Evolutionary conservation across 2,329 filamentous ascomycete genomes (phyloP).

Genomic region (Exophiala phaeomuriformis): DNA sequence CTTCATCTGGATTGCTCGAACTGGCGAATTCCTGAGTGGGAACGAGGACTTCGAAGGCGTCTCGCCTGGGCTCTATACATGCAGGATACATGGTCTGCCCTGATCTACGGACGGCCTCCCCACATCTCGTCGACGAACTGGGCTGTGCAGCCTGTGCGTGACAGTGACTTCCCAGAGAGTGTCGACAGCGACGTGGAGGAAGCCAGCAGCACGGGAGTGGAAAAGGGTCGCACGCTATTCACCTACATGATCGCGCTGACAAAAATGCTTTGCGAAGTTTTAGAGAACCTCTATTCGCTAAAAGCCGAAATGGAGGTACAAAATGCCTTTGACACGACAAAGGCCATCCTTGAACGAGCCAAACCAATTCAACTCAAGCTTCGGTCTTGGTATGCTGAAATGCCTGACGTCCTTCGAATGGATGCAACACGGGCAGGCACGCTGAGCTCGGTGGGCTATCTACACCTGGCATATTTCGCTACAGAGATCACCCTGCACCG

Average conservation of each 20-base stretch:
- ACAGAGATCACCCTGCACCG: conserved; percentile 42
- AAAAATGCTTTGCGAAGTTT: conserved; percentile 45
- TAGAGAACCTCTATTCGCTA: conserved; percentile 48
- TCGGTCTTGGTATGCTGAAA: conserved; percentile 46
- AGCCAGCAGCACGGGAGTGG: conserved; percentile 32
- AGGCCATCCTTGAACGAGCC: conserved; percentile 45
- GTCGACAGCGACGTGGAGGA: conserved; percentile 26
- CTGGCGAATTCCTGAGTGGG: conserved; percentile 59
- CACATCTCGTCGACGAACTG: conserved; percentile 51
- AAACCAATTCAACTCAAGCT: conserved; percentile 49
- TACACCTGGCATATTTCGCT: conserved; percentile 42
- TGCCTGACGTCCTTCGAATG: conserved; percentile 45
- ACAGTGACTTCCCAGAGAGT: conserved; percentile 40
- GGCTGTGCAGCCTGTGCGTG: conserved; percentile 44
- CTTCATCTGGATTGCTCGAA: conserved; percentile 54
- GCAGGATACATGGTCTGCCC: conserved; percentile 57
- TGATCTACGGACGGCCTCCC: conserved; percentile 52
- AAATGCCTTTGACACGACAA: conserved; percentile 32
- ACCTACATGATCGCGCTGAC: conserved; percentile 48
- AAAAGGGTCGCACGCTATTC: conserved; percentile 42
- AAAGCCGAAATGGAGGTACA: conserved; percentile 32
- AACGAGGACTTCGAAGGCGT: conserved; percentile 54
- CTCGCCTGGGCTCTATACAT: conserved; percentile 59
- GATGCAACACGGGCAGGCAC: conserved; percentile 39
- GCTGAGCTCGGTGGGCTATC: conserved; percentile 37